Evolutionary conservation across 495 filamentous ascomycete genomes (phyloP).

Genomic region (Margaritispora aquatica): DNA sequence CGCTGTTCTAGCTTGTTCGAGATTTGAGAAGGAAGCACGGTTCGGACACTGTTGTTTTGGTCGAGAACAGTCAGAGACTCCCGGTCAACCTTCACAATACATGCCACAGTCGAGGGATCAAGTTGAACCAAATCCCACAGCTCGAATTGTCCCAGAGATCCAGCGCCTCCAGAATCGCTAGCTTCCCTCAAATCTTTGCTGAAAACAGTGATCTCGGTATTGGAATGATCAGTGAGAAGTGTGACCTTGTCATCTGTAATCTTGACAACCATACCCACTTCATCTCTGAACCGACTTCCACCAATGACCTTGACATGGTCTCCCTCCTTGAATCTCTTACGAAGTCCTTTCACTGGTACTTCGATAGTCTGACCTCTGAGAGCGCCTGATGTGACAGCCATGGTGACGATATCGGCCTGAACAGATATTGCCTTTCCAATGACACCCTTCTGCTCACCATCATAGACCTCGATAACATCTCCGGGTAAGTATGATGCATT

Average conservation of each 20-base stretch:
- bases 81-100: slow-evolving; percentile 89
- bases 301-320: slow-evolving; percentile 99
- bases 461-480: slow-evolving; percentile 90
- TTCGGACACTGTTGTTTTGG: slow-evolving; percentile 76
- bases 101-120: slow-evolving; percentile 85
- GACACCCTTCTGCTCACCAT: slow-evolving; percentile 92
- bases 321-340: slow-evolving; percentile 88
- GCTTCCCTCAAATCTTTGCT: slow-evolving; percentile 94
- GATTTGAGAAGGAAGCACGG: slow-evolving; percentile 84
- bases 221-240: slow-evolving; percentile 80
- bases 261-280: slow-evolving; percentile 93
- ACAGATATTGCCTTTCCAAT: slow-evolving; percentile 80
- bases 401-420: slow-evolving; percentile 84
- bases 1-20: slow-evolving; percentile 77
- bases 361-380: slow-evolving; percentile 81
- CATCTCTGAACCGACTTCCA: slow-evolving; percentile 85
- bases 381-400: slow-evolving; percentile 79
- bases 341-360: slow-evolving; percentile 84
- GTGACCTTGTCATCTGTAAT: slow-evolving; percentile 89
- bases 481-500: slow-evolving; percentile 82
- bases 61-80: slow-evolving; percentile 87
- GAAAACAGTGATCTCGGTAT: slow-evolving; percentile 94
- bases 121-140: slow-evolving; percentile 93
- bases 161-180: slow-evolving; percentile 77
- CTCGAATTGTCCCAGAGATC: slow-evolving; percentile 75